Conservation (phyloP, 257 asterid genomes). For the Scutellaria galericulata region DNA sequence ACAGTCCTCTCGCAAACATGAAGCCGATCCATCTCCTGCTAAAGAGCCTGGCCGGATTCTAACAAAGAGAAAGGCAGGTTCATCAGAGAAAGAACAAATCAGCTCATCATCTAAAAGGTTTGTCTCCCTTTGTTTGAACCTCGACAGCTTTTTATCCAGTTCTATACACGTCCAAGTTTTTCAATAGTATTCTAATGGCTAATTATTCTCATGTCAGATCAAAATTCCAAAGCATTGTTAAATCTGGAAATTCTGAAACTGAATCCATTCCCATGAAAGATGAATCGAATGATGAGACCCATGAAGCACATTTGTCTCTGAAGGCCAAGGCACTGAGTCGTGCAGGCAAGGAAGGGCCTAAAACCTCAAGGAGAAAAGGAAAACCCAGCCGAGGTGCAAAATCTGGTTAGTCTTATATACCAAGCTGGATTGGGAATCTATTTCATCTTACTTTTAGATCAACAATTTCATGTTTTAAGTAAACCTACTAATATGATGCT, state of each 20-base stretch:
- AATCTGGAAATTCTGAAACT: conserved; percentile 25
- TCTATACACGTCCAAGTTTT: neutral
- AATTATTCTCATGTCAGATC: conserved; percentile 29
- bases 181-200: neutral
- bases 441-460: too few species aligned
- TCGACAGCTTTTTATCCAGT: neutral
- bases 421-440: too few species aligned
- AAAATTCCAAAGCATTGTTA: conserved; percentile 6
- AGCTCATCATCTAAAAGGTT: conserved; percentile 37
- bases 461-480: too few species aligned
- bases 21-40: conserved; percentile 25
- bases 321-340: neutral
- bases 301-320: neutral
- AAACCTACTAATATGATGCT: too few species aligned
- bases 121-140: conserved; percentile 21
- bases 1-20: conserved; percentile 30
- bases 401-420: too few species aligned
- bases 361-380: neutral
- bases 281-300: neutral
- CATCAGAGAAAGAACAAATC: conserved; percentile 24
- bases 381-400: neutral
- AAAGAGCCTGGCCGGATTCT: conserved; percentile 33
- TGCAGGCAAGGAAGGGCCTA: neutral
- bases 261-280: neutral
- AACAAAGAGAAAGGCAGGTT: conserved; percentile 33